Conservation (phyloP, 2,329 filamentous ascomycete genomes). For the Capronia coronata region DNA sequence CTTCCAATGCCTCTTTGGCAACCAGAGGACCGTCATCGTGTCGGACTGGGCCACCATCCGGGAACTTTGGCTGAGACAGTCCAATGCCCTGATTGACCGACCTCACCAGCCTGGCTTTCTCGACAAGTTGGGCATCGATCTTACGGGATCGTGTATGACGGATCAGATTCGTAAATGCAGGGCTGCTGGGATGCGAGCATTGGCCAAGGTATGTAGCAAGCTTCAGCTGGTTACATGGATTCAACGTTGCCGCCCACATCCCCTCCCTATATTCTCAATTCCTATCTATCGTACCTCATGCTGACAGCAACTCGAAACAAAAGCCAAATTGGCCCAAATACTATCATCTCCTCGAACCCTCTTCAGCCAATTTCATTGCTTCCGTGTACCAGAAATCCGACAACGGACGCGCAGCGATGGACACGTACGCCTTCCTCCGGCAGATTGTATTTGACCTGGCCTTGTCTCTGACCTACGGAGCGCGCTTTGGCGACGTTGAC, state of each 20-base stretch:
- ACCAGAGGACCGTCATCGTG: conserved; percentile 7
- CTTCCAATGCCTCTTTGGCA: background rate
- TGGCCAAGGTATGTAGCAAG: too few species aligned
- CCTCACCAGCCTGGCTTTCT: conserved; percentile 7
- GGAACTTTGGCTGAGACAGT: conserved; percentile 3
- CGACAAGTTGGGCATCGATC: conserved; percentile 10
- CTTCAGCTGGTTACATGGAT: too few species aligned
- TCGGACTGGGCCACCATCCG: background rate
- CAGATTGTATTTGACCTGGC: conserved; percentile 5
- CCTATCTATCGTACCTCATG: background rate
- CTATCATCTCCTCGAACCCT: conserved; percentile 9
- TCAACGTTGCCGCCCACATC: too few species aligned
- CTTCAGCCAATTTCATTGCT: background rate
- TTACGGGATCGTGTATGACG: conserved; percentile 7
- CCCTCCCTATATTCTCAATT: too few species aligned
- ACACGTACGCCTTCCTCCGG: conserved; percentile 2
- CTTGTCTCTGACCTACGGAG: conserved; percentile 8
- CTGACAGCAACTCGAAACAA: too few species aligned
- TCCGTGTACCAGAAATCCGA: background rate
- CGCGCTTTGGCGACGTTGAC: conserved; percentile 2
- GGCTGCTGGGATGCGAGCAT: background rate
- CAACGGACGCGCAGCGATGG: background rate
- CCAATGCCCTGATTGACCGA: conserved; percentile 4
- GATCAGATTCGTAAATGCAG: conserved; percentile 2
- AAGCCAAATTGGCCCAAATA: conserved; percentile 7